A percentile compares a stretch with the other conserved stretches of the same genome.
These are phyloP conservation scores for Candida xyloterini DNA, from an alignment of 805 yeast genomes.

Conservation along the genomic window DNA sequence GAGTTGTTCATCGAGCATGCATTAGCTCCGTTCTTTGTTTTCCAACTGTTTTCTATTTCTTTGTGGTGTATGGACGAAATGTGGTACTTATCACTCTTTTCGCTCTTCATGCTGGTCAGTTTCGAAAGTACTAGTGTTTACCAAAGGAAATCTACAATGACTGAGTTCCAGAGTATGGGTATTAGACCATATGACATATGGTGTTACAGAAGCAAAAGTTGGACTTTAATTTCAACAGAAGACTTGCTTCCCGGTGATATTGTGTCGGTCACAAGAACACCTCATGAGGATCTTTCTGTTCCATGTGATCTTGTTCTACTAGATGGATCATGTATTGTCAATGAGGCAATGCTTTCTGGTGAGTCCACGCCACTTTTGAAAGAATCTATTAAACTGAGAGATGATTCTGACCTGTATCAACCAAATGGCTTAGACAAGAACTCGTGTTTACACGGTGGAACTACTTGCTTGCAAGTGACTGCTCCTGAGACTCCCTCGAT, in stretches of 20 bases:
- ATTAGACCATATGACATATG: conserved; percentile 83
- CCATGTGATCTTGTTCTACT: conserved; percentile 89
- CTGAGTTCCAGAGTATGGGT: conserved; percentile 96
- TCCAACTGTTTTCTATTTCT: conserved; percentile 93
- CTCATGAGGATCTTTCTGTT: conserved; percentile 80
- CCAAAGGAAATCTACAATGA: conserved; percentile 92
- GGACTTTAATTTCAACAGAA: conserved; percentile 69
- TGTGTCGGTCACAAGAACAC: conserved; percentile 81
- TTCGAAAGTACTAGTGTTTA: conserved; percentile 94
- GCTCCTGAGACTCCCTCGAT: conserved; percentile 48
- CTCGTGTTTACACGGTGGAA: conserved; percentile 90
- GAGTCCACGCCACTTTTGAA: conserved; percentile 96
- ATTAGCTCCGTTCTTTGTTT: conserved; percentile 95
- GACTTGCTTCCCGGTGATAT: conserved; percentile 88
- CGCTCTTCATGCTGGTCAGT: conserved; percentile 85
- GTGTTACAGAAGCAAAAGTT: conserved; percentile 64
- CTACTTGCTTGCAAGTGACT: conserved; percentile 90
- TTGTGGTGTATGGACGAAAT: conserved; percentile 95
- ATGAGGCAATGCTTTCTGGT: conserved; percentile 98
- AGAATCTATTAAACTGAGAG: conserved; percentile 85
- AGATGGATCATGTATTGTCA: conserved; percentile 91
- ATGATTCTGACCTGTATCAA: conserved; percentile 62
- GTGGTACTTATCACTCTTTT: conserved; percentile 93
- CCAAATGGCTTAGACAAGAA: conserved; percentile 86
- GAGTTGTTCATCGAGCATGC: conserved; percentile 97